phyloP scores from a whole-genome alignment of 2,329 filamentous ascomycete species.

The Alternaria alternata region DNA sequence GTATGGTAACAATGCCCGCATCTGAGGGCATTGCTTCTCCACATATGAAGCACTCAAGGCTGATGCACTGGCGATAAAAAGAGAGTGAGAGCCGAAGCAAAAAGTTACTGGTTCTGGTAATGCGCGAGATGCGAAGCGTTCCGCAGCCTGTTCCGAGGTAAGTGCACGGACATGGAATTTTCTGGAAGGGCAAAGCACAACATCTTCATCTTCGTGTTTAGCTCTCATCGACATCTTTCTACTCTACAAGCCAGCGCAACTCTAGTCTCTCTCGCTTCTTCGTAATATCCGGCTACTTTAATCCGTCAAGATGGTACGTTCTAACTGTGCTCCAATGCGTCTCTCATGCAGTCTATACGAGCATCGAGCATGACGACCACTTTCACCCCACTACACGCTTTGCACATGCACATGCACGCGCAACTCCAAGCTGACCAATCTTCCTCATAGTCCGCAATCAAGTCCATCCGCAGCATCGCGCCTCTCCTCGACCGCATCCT shows the following conservation, averaged over 20 bases:
- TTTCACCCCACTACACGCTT: conserved; percentile 2
- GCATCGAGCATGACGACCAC: background rate
- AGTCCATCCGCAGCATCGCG: conserved; percentile 92
- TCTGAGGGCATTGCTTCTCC: conserved; percentile 45
- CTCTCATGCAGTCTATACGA: background rate
- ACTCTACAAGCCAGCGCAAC: conserved; percentile 13
- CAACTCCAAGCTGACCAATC: conserved; percentile 10
- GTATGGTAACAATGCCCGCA: conserved; percentile 42
- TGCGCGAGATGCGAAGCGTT: conserved; percentile 16
- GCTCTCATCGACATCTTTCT: conserved; percentile 19
- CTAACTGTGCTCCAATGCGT: background rate
- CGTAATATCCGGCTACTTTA: conserved; percentile 23
- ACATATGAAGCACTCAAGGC: conserved; percentile 34
- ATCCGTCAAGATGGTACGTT: conserved; percentile 2
- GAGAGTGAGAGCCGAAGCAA: background rate
- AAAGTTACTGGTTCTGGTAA: conserved; percentile 15
- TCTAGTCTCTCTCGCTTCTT: conserved; percentile 14
- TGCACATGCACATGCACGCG: background rate
- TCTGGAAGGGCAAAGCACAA: conserved; percentile 19
- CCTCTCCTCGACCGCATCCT: conserved; percentile 98
- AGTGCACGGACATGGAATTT: conserved; percentile 27
- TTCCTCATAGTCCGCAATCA: conserved; percentile 67
- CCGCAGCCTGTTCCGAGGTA: conserved; percentile 25
- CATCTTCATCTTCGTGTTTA: conserved; percentile 12
- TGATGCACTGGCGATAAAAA: background rate